phyloP scores from a whole-genome alignment of 108 stramenopile species.

The Cylindrotheca fusiformis region DNA sequence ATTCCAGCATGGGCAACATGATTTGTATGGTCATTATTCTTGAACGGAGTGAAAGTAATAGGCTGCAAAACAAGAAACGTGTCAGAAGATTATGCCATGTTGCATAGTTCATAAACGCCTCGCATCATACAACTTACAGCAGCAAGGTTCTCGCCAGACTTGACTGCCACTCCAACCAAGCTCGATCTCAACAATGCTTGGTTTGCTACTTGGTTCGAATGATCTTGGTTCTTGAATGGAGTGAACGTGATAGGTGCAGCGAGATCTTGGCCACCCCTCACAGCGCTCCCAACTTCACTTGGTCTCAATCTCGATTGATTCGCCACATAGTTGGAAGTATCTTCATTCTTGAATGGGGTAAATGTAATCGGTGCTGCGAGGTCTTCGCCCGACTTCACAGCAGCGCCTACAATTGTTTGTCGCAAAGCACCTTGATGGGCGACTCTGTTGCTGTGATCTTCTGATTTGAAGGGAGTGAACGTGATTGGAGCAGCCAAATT shows the following conservation, averaged over 20 bases:
- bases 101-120: too few species aligned
- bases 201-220: conserved; percentile 27
- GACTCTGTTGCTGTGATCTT: conserved; percentile 30
- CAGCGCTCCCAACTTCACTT: conserved; percentile 10
- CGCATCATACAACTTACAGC: too few species aligned
- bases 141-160: conserved; percentile 17
- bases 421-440: conserved; percentile 19
- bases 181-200: conserved; percentile 3
- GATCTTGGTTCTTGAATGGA: conserved; percentile 34
- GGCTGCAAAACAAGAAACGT: too few species aligned
- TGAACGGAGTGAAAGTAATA: conserved; percentile 38
- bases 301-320: conserved; percentile 2
- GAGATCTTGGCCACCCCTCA: conserved; percentile 18
- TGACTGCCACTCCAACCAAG: conserved; percentile 11
- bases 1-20: conserved; percentile 21
- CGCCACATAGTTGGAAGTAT: conserved; percentile 17
- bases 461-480: conserved; percentile 35
- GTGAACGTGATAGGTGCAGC: conserved; percentile 35
- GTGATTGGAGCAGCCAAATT: conserved; percentile 27
- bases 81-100: too few species aligned
- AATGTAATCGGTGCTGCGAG: conserved; percentile 32
- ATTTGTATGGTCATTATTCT: conserved; percentile 39
- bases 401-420: conserved; percentile 22
- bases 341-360: conserved; percentile 19
- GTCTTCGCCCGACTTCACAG: conserved; percentile 26